Evolutionary conservation across 192 early-diverging fungal species (phyloP), one percentile per base, ranked within the genome.

Genomic region (Ambispora gerdemannii): DNA sequence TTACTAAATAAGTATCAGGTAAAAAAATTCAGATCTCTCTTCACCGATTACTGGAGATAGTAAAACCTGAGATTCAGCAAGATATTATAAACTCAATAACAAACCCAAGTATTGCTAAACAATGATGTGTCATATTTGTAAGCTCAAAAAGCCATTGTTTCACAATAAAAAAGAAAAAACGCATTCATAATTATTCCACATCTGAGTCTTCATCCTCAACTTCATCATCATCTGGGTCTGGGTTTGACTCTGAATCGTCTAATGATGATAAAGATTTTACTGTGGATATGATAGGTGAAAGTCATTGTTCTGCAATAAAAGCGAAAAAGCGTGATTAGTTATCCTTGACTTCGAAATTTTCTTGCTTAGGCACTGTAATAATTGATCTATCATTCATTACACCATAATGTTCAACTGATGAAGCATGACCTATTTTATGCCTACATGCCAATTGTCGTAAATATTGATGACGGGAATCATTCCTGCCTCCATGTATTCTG

Each of bases 31-130:
- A 30, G 24, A 58, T 58, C 24, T 58, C 24, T 58, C 13, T 58
- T 58, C 24, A 58, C 6, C 24, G 2, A 58, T 58, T 58, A 58
- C 24, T 58, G 24, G 55, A 58, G 24, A 58, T 58, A 58, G 55
- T 4, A 4, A 58, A 58, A 58, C 24, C 24, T 4, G 24, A 58
- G 24, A 4, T 4, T 58, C 24, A 4, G 1, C 24, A 58, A 58
- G 55, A 58, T 3, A 1, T 58, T 58, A 58, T 58, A 58, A 58
- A 58, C 6, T 1, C 55, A 30, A 58, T 58, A 58, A 24, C 55
- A 58, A 58, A 58, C 55, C 24, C 24, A 2, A 30, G 24, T 58
- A 58, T 58, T 58, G 1, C 24, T 58, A 0, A 58, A 58, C 20
- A 56, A 6, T 1, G 24, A 4, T 30, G 2, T 4, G 24, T 58